phyloP scores from a whole-genome alignment of 2,329 filamentous ascomycete species.

The Nemania sp. region DNA sequence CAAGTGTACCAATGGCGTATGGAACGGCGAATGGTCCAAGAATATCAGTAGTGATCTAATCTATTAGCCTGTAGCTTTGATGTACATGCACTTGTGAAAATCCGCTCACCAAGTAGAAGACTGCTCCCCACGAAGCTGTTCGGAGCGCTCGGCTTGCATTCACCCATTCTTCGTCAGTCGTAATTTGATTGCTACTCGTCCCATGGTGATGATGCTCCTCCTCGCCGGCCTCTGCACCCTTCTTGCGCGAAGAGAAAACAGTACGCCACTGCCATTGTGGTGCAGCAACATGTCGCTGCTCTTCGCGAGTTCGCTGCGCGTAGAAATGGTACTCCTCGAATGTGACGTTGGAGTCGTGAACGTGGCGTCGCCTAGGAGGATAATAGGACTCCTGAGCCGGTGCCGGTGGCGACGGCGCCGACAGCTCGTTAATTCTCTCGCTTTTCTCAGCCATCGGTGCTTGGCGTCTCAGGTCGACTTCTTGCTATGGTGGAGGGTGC shows the following conservation, averaged over 20 bases:
- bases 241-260: slow-evolving; percentile 15
- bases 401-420: slow-evolving; percentile 1
- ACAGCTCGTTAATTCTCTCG: slow-evolving; percentile 6
- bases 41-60: slow-evolving; percentile 50
- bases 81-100: neutral
- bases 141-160: slow-evolving; percentile 50
- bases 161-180: slow-evolving; percentile 50
- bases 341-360: slow-evolving; percentile 24
- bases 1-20: slow-evolving; percentile 32
- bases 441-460: slow-evolving; percentile 18
- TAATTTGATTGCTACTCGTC: slow-evolving; percentile 1
- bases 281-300: slow-evolving; percentile 9
- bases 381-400: slow-evolving; percentile 6
- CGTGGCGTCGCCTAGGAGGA: slow-evolving; percentile 14
- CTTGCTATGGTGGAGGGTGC: neutral
- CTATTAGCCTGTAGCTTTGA: slow-evolving; percentile 1
- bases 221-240: neutral
- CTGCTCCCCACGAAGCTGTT: slow-evolving; percentile 50
- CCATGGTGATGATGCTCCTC: neutral
- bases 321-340: slow-evolving; percentile 26
- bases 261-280: slow-evolving; percentile 20
- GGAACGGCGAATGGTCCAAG: slow-evolving; percentile 48
- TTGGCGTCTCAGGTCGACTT: slow-evolving; percentile 7
- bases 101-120: slow-evolving; percentile 47
- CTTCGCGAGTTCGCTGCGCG: slow-evolving; percentile 20